Evolutionary conservation across 352 stramenopile genomes (phyloP).

Genomic region (Phytophthora brassicae): DNA sequence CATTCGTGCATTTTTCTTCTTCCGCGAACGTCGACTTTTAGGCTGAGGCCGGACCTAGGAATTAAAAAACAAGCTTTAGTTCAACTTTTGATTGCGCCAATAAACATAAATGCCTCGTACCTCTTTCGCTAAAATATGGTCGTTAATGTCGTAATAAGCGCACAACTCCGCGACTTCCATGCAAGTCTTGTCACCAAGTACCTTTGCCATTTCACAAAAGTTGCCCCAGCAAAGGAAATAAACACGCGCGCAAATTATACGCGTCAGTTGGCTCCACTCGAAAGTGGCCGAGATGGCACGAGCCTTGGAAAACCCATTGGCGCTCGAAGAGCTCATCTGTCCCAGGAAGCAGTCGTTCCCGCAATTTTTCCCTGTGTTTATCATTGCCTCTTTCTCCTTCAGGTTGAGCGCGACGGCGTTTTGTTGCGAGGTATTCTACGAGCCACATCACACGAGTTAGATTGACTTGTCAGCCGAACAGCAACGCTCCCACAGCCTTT

Average conservation of each 20-base stretch:
- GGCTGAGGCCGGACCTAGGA: constrained; percentile 24
- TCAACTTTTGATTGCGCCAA: no score
- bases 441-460: constrained; percentile 6
- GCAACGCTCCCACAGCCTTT: not conserved
- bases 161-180: constrained; percentile 76
- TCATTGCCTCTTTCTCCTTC: constrained; percentile 41
- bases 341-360: constrained; percentile 78
- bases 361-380: constrained; percentile 68
- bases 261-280: constrained; percentile 47
- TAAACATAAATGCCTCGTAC: constrained; percentile 17
- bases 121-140: constrained; percentile 48
- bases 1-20: constrained; percentile 65
- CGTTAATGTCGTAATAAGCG: constrained; percentile 66
- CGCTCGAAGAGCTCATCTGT: constrained; percentile 32
- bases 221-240: constrained; percentile 77
- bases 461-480: not conserved
- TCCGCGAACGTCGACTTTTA: constrained; percentile 40
- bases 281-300: constrained; percentile 50
- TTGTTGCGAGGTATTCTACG: constrained; percentile 59
- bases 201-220: constrained; percentile 74
- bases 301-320: constrained; percentile 51
- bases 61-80: not conserved
- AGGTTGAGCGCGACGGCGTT: constrained; percentile 52
- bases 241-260: constrained; percentile 51
- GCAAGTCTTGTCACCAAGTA: constrained; percentile 70